Percentiles rank a stretch among this genome's conserved stretches.
phyloP scores from a whole-genome alignment of 2,329 filamentous ascomycete genomes.

The Claviceps monticola region DNA sequence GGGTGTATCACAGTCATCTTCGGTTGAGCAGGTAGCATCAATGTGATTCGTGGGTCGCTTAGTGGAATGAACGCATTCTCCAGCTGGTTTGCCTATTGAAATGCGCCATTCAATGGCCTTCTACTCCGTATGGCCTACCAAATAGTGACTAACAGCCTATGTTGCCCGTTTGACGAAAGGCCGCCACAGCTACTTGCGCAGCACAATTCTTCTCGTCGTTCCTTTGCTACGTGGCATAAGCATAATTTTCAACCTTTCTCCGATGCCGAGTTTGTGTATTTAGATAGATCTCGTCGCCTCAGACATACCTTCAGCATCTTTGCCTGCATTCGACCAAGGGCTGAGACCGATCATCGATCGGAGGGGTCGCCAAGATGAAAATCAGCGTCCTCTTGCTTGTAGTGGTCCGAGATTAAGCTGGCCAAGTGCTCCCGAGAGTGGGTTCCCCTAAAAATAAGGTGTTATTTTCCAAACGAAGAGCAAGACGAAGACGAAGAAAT shows the following conservation, averaged over 20 bases:
- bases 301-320: neutral
- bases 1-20: neutral
- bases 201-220: too few relatives aligned
- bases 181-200: neutral
- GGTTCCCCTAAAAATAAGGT: constrained; percentile 36
- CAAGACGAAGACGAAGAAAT: neutral
- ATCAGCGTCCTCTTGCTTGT: constrained; percentile 58
- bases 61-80: neutral
- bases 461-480: neutral
- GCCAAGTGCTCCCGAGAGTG: constrained; percentile 62
- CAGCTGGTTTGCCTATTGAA: neutral
- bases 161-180: constrained; percentile 9
- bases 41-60: neutral
- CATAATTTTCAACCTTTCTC: neutral
- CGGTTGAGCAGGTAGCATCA: neutral
- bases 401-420: constrained; percentile 60
- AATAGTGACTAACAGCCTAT: constrained; percentile 1
- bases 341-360: constrained; percentile 8
- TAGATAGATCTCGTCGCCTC: neutral
- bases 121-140: neutral
- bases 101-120: neutral
- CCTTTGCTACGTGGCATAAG: neutral
- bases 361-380: constrained; percentile 34
- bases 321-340: neutral
- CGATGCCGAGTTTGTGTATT: neutral